phyloP scores from a whole-genome alignment of 2,329 filamentous ascomycete species.

The Alternaria gaisen region DNA sequence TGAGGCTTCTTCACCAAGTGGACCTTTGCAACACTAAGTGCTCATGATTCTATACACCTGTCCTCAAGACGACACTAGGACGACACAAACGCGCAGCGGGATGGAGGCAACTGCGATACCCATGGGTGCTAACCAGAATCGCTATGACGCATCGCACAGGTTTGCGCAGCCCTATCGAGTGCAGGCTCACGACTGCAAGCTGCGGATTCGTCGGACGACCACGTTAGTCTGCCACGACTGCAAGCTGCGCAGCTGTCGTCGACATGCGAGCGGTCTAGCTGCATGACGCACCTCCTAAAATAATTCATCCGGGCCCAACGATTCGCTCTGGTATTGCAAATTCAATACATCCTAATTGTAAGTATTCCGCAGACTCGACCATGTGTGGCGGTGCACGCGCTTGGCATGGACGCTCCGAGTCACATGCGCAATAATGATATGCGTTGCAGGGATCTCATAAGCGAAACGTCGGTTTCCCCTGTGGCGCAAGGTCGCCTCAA shows the following conservation, averaged over 20 bases:
- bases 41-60: constrained; percentile 7
- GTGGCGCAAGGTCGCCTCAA: constrained; percentile 38
- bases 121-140: constrained; percentile 13
- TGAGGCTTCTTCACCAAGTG: constrained; percentile 10
- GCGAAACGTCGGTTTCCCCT: constrained; percentile 23
- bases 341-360: constrained; percentile 21
- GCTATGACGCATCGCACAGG: constrained; percentile 40
- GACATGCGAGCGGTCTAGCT: constrained; percentile 43
- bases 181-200: constrained; percentile 30
- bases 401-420: constrained; percentile 28
- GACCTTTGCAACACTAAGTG: constrained; percentile 3
- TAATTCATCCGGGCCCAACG: constrained; percentile 37
- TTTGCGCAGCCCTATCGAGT: constrained; percentile 41
- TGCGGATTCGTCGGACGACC: constrained; percentile 39
- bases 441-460: constrained; percentile 17
- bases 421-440: constrained; percentile 35
- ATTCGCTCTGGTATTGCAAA: constrained; percentile 24
- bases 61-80: constrained; percentile 12
- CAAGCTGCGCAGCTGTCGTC: constrained; percentile 37
- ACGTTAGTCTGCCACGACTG: constrained; percentile 46
- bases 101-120: constrained; percentile 8
- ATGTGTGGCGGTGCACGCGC: constrained; percentile 45
- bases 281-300: constrained; percentile 44
- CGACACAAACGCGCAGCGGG: constrained; percentile 5
- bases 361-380: constrained; percentile 16